Conservation (phyloP, 2,329 filamentous ascomycete species). For the Gnomoniopsis smithogilvyi region DNA sequence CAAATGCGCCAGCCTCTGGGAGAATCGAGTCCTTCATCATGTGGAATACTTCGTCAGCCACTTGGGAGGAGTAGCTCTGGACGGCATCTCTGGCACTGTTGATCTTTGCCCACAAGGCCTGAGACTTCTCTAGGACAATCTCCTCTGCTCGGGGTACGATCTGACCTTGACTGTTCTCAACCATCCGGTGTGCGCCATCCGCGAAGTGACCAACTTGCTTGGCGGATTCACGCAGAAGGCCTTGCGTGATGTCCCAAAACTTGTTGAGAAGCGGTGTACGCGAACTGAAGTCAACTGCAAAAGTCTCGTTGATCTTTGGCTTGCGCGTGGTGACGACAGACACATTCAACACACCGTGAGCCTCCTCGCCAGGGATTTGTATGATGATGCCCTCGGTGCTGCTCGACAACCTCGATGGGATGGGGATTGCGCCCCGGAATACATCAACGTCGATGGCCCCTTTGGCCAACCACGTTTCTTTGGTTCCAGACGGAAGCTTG, state of each 20-base stretch:
- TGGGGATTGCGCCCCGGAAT: slow-evolving; percentile 41
- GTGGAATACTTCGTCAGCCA: slow-evolving; percentile 22
- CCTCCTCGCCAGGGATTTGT: slow-evolving; percentile 50
- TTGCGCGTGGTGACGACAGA: slow-evolving; percentile 56
- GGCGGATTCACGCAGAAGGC: neutral
- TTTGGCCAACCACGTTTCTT: slow-evolving; percentile 52
- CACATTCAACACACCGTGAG: slow-evolving; percentile 55
- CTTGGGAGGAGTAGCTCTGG: slow-evolving; percentile 19
- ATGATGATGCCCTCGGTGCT: slow-evolving; percentile 51
- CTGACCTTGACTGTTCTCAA: slow-evolving; percentile 28
- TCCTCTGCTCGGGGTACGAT: slow-evolving; percentile 29
- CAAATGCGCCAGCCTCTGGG: slow-evolving; percentile 23
- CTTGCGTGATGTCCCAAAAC: slow-evolving; percentile 21
- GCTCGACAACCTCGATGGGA: slow-evolving; percentile 47
- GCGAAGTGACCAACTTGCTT: slow-evolving; percentile 20
- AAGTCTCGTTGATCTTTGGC: slow-evolving; percentile 59
- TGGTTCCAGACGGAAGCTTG: slow-evolving; percentile 48
- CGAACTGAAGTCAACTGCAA: slow-evolving; percentile 58
- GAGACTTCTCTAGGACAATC: slow-evolving; percentile 27
- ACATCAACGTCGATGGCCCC: slow-evolving; percentile 56
- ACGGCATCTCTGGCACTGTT: slow-evolving; percentile 25
- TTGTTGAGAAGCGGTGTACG: slow-evolving; percentile 42
- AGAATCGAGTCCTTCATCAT: slow-evolving; percentile 25
- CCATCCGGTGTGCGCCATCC: slow-evolving; percentile 25
- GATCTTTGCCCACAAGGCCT: slow-evolving; percentile 28